A percentile compares a stretch with the other conserved stretches of the same genome.
phyloP scores from a whole-genome alignment of 345 rosid species.

The Tarenaya hassleriana region DNA sequence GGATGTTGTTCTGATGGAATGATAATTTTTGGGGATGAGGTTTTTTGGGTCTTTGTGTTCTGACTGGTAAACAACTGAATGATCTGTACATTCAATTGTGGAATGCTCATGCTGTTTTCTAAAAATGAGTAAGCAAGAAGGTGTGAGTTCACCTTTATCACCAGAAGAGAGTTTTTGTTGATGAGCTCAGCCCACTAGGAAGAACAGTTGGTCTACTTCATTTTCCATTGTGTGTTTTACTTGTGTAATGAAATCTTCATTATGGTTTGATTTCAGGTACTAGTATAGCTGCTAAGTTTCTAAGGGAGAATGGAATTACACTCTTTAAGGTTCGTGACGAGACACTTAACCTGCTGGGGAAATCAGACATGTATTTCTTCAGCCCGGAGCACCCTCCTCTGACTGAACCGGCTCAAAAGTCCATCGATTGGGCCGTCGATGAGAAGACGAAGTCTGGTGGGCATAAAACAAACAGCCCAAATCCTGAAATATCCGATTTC shows the following conservation, averaged over 20 bases:
- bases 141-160: constrained; percentile 4
- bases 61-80: background rate
- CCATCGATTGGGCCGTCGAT: constrained; percentile 80
- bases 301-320: constrained; percentile 76
- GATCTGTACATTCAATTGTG: background rate
- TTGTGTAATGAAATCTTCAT: background rate
- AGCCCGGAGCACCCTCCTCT: constrained; percentile 85
- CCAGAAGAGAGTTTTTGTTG: background rate
- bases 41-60: constrained; percentile 7
- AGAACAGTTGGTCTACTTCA: background rate
- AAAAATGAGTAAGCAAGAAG: background rate
- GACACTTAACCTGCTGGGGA: constrained; percentile 64
- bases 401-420: constrained; percentile 76
- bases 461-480: no score
- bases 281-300: constrained; percentile 75
- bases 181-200: background rate
- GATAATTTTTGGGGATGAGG: background rate
- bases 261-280: constrained; percentile 42
- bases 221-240: background rate
- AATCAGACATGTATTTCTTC: constrained; percentile 60
- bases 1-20: background rate
- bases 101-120: constrained; percentile 11
- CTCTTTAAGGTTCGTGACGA: constrained; percentile 68
- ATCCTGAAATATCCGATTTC: background rate
- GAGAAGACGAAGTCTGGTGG: constrained; percentile 84